Evolutionary conservation across 345 rosid species (phyloP), one percentile per base, ranked within the genome.

Genomic region (Rhodomyrtus tomentosa): DNA sequence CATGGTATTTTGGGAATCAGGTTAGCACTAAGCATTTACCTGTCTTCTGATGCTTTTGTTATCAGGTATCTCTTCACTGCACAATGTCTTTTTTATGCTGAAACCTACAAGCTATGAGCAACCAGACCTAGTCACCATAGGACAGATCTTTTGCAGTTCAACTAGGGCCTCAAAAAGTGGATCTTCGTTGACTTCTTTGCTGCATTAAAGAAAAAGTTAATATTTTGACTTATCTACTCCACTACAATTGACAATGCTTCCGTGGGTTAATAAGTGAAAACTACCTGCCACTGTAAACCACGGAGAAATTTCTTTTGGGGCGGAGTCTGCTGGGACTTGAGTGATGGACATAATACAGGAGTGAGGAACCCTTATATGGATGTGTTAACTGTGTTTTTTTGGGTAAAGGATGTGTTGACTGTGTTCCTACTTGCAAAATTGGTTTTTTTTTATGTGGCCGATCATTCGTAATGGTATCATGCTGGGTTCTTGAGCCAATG

Each of bases 1-100:
- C 98, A 95, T n/a, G 99, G 98, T 84, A 94, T 96, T 76, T 91
- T 96, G 84, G 99, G 98, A 52, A 95, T 95, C 55, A 94, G 98
- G 98, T 95, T 88, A 79, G 86, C 82, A 27, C 81, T 86, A 79
- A 24, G 25, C 53, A 81, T 81, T 16, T 81, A 50, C 52, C 82
- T n/a, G 40, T 81, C 54, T 49, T 81, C 55, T 81, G 82, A 81
- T 49, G 29, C 1, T 81, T 68, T 68, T 45, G 24, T 68, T 68
- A 36, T 9, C 79, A 36, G 45, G 22, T 36, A 20, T 36, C 25
- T 68, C 36, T 36, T 68, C 45, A 68, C 79, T 36, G 45, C 21
- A 68, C 45, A 36, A 32, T 68, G 45, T 68, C 79, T 10, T 68
- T 22, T 68, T 68, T 68, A 36, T 68, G 45, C 25, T 36, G 79